A percentile compares a stretch with the other conserved stretches of the same genome.
phyloP scores from a whole-genome alignment of 331 rosid genomes.

The Quercus tomentella region DNA sequence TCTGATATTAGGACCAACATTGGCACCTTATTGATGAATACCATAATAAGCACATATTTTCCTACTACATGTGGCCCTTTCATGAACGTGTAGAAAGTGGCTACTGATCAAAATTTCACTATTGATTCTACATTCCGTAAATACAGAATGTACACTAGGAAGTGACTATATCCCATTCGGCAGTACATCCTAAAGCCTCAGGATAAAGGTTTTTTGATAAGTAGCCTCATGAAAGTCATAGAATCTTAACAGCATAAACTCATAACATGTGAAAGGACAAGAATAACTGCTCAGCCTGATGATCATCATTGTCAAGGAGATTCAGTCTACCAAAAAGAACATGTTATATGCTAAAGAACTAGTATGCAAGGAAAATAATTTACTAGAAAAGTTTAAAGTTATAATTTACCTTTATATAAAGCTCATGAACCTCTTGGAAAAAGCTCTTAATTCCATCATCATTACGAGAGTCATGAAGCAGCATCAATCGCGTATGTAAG shows the following conservation, averaged over 20 bases:
- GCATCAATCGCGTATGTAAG: not conserved
- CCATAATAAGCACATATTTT: too few relatives aligned
- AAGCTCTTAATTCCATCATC: slow-evolving; percentile 9
- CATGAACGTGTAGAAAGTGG: too few relatives aligned
- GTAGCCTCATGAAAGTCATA: not conserved
- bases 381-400: not conserved
- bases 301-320: not conserved
- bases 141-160: not conserved
- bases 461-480: slow-evolving; percentile 1
- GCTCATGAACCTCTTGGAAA: slow-evolving; percentile 9
- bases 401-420: not conserved
- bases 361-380: not conserved
- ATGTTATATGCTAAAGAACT: not conserved
- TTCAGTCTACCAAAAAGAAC: too few relatives aligned
- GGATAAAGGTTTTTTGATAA: not conserved
- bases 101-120: too few relatives aligned
- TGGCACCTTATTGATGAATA: too few relatives aligned
- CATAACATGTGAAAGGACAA: not conserved
- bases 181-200: not conserved
- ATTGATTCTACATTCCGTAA: not conserved
- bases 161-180: not conserved
- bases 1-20: too few relatives aligned
- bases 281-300: not conserved
- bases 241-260: not conserved
- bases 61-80: too few relatives aligned